These are phyloP conservation scores for Yamadazyma tumulicola DNA, from an alignment of 805 yeast species.

Conservation along the genomic window DNA sequence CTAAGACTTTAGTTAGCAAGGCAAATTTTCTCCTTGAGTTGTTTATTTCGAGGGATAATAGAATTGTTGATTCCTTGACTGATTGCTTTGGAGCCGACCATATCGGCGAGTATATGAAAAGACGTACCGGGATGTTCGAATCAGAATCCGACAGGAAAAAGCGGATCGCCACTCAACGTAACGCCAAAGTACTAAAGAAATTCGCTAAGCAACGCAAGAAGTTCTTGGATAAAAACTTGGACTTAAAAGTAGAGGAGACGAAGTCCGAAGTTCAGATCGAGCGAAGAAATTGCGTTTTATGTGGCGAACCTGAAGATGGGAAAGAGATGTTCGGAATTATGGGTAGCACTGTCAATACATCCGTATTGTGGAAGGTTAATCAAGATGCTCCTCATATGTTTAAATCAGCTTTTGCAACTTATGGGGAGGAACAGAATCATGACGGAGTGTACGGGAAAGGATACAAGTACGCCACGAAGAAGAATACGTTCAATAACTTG, in stretches of 20 bases:
- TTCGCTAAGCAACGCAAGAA: conserved; percentile 53
- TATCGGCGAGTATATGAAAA: conserved; percentile 46
- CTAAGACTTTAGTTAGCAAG: conserved; percentile 47
- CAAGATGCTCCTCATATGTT: conserved; percentile 14
- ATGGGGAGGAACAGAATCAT: conserved; percentile 9
- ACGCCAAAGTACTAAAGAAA: conserved; percentile 56
- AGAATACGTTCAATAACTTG: conserved; percentile 3
- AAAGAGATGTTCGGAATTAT: conserved; percentile 59
- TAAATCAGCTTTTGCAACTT: conserved; percentile 21
- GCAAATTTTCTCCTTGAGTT: conserved; percentile 55
- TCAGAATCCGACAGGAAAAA: conserved; percentile 54
- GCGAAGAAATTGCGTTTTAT: conserved; percentile 49
- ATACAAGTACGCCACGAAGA: conserved; percentile 13
- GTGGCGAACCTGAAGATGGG: conserved; percentile 50
- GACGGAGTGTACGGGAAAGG: conserved; percentile 18
- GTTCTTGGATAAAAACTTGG: conserved; percentile 40
- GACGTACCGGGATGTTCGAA: conserved; percentile 41
- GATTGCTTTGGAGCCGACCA: conserved; percentile 57
- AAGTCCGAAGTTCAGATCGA: conserved; percentile 13
- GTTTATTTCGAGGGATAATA: conserved; percentile 47
- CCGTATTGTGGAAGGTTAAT: conserved; percentile 45
- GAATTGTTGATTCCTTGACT: conserved; percentile 48
- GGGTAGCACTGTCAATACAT: conserved; percentile 42
- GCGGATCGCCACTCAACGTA: conserved; percentile 59
- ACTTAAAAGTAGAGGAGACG: conserved; percentile 5